phyloP scores from a whole-genome alignment of 1,284 basidiomycete genomes.

The Leccinum griseonigrum region DNA sequence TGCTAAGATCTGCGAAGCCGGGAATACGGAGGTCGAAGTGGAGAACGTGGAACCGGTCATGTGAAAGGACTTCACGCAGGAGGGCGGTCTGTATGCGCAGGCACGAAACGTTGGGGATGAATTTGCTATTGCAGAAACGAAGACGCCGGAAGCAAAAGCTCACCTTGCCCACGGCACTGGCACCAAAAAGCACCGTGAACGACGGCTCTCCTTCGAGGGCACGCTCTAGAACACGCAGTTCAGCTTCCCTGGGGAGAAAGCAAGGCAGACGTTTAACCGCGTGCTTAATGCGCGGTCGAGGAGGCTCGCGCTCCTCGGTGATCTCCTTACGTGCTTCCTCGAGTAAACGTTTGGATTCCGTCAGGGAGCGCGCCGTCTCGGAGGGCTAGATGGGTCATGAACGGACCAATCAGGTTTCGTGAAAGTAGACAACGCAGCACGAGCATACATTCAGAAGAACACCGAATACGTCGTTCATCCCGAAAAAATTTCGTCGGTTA shows the following conservation, averaged over 20 bases:
- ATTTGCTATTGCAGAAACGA: neutral
- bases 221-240: conserved; percentile 61
- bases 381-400: conserved; percentile 50
- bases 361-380: conserved; percentile 72
- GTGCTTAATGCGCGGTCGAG: conserved; percentile 69
- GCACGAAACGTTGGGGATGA: conserved; percentile 1
- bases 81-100: conserved; percentile 57
- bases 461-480: conserved; percentile 72
- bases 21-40: conserved; percentile 83
- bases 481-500: conserved; percentile 71
- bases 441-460: conserved; percentile 70
- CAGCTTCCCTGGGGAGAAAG: conserved; percentile 67
- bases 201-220: conserved; percentile 67
- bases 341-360: conserved; percentile 69
- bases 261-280: conserved; percentile 74
- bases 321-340: conserved; percentile 76
- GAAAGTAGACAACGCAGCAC: conserved; percentile 4
- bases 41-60: conserved; percentile 68
- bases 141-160: neutral
- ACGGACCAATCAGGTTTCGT: conserved; percentile 9
- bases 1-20: conserved; percentile 76
- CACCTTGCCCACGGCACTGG: conserved; percentile 79
- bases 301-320: conserved; percentile 59
- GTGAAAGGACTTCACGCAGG: conserved; percentile 70
- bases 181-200: conserved; percentile 79